These are phyloP conservation scores for Cercospora beticola DNA, from an alignment of 2,329 filamentous ascomycete genomes.

Conservation along the genomic window DNA sequence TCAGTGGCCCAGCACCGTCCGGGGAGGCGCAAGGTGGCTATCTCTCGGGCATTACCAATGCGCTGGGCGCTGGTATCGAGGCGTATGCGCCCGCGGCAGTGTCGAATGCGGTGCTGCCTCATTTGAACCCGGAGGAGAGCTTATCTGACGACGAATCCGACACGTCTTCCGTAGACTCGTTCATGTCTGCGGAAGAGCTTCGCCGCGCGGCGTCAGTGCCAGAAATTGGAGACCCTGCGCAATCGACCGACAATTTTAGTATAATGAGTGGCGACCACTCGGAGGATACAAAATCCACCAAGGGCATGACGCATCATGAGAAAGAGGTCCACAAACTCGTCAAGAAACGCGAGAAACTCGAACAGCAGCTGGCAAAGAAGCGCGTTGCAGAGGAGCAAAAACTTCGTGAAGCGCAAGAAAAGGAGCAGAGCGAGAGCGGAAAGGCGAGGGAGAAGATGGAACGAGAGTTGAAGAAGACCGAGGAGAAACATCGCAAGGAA, in stretches of 20 bases:
- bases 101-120: conserved; percentile 31
- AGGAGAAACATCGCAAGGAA: conserved; percentile 64
- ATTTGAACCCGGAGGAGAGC: conserved; percentile 22
- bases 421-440: conserved; percentile 46
- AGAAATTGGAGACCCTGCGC: conserved; percentile 26
- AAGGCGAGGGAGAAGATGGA: conserved; percentile 68
- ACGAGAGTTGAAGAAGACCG: conserved; percentile 63
- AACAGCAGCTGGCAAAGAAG: conserved; percentile 61
- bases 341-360: conserved; percentile 60
- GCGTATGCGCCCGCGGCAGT: conserved; percentile 39
- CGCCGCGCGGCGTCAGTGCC: conserved; percentile 34
- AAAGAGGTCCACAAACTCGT: conserved; percentile 66
- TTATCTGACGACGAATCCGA: conserved; percentile 27
- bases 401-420: conserved; percentile 40
- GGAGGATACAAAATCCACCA: conserved; percentile 17
- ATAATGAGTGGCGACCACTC: conserved; percentile 26
- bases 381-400: conserved; percentile 54
- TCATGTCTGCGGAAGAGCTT: conserved; percentile 47
- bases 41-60: conserved; percentile 33
- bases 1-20: neutral
- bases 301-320: conserved; percentile 45
- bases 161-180: conserved; percentile 36
- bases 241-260: conserved; percentile 29
- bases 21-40: conserved; percentile 30
- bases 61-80: conserved; percentile 36